Conservation (phyloP, 441 rosid genomes). For the Euphorbia celastroides region DNA sequence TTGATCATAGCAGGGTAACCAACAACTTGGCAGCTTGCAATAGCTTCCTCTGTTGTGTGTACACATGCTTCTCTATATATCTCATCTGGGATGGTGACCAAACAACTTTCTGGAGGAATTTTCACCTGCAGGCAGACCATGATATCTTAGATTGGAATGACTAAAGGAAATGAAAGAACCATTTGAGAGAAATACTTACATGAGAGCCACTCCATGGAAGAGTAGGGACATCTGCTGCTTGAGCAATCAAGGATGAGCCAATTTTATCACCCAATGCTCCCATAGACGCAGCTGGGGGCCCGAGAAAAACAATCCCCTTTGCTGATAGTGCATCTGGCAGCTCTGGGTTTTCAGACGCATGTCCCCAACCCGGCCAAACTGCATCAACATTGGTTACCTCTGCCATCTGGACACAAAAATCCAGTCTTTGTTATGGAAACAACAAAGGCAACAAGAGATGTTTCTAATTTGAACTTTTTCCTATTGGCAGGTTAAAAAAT, state of each 20-base stretch:
- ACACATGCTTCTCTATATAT: slow-evolving; percentile 95
- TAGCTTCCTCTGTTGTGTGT: slow-evolving; percentile 94
- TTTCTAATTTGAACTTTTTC: slow-evolving; percentile 12
- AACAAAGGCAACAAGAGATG: background rate
- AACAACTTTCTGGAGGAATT: slow-evolving; percentile 67
- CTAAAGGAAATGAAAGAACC: slow-evolving; percentile 8
- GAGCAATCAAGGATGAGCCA: slow-evolving; percentile 99
- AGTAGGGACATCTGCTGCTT: slow-evolving; percentile 98
- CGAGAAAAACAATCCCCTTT: slow-evolving; percentile 90
- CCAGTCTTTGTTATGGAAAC: slow-evolving; percentile 15
- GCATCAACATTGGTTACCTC: slow-evolving; percentile 98
- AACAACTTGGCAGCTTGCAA: slow-evolving; percentile 94
- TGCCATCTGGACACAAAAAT: slow-evolving; percentile 65
- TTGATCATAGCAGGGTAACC: slow-evolving; percentile 99
- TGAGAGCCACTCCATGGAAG: slow-evolving; percentile 99
- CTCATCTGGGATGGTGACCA: slow-evolving; percentile 86
- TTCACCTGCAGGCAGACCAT: slow-evolving; percentile 58
- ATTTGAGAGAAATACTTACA: slow-evolving; percentile 36
- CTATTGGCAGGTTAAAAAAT: slow-evolving; percentile 10
- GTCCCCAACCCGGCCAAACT: slow-evolving; percentile 99
- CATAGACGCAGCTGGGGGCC: slow-evolving; percentile 92
- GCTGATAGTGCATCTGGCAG: slow-evolving; percentile 89
- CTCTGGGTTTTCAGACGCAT: slow-evolving; percentile 99
- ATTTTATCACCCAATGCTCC: slow-evolving; percentile 98
- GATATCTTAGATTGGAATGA: slow-evolving; percentile 20